phyloP scores from a whole-genome alignment of 257 asterid species.

The Jacaranda copaia region DNA sequence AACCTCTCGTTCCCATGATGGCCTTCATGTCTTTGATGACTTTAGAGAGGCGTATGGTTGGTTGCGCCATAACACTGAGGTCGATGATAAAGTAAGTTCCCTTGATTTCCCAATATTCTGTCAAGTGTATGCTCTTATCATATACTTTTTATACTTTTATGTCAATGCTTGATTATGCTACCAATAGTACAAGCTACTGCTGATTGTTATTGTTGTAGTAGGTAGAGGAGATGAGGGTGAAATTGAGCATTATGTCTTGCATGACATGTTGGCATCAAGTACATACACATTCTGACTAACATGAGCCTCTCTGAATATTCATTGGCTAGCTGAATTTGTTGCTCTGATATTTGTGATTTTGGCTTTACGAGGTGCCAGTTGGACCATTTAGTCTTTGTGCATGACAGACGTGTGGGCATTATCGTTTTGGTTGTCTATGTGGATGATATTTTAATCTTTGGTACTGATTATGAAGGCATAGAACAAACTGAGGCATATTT shows the following conservation, averaged over 20 bases:
- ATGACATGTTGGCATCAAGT: background rate
- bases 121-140: background rate
- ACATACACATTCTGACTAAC: background rate
- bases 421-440: too few relatives aligned
- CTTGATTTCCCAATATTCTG: constrained; percentile 4
- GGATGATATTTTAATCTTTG: too few relatives aligned
- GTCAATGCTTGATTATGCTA: constrained; percentile 1
- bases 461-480: too few relatives aligned
- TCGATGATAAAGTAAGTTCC: constrained; percentile 88
- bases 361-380: too few relatives aligned
- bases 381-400: too few relatives aligned
- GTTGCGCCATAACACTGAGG: constrained; percentile 98
- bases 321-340: background rate
- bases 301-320: background rate
- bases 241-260: background rate
- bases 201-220: background rate
- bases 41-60: constrained; percentile 99
- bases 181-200: background rate
- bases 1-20: constrained; percentile 83
- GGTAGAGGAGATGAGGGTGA: background rate
- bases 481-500: too few relatives aligned
- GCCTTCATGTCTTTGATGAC: constrained; percentile 98
- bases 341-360: too few relatives aligned
- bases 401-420: too few relatives aligned
- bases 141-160: constrained; percentile 11